These are phyloP conservation scores for Brassica juncea DNA, from an alignment of 345 rosid genomes.

Conservation along the genomic window DNA sequence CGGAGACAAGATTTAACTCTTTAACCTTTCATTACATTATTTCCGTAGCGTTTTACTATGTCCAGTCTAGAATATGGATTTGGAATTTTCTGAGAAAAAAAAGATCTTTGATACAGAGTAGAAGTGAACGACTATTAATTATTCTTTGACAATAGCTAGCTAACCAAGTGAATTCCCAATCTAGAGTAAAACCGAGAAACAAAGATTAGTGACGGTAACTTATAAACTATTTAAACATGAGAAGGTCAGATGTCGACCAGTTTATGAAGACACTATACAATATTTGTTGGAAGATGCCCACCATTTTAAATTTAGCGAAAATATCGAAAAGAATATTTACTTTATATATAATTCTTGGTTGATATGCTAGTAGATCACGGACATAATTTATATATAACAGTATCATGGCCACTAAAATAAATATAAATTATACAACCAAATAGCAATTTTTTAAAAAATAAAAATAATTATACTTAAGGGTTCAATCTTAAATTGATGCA, in stretches of 20 bases:
- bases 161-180: constrained; percentile 22
- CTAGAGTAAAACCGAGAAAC: constrained; percentile 18
- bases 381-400: neutral
- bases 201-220: neutral
- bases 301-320: neutral
- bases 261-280: neutral
- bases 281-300: constrained; percentile 1
- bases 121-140: constrained; percentile 18
- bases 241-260: neutral
- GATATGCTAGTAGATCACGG: constrained; percentile 18
- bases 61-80: constrained; percentile 16
- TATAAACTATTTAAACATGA: neutral
- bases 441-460: neutral
- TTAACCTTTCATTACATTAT: constrained; percentile 1
- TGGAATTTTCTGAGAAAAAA: constrained; percentile 14
- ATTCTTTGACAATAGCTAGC: constrained; percentile 35
- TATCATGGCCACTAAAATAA: neutral
- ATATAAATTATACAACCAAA: neutral
- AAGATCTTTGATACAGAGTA: constrained; percentile 21
- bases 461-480: neutral
- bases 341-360: neutral
- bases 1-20: constrained; percentile 29
- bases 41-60: constrained; percentile 23
- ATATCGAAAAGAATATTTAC: neutral
- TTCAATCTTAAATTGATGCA: neutral